phyloP scores from a whole-genome alignment of 192 early-diverging fungal genomes.

The Endogone sp. region DNA sequence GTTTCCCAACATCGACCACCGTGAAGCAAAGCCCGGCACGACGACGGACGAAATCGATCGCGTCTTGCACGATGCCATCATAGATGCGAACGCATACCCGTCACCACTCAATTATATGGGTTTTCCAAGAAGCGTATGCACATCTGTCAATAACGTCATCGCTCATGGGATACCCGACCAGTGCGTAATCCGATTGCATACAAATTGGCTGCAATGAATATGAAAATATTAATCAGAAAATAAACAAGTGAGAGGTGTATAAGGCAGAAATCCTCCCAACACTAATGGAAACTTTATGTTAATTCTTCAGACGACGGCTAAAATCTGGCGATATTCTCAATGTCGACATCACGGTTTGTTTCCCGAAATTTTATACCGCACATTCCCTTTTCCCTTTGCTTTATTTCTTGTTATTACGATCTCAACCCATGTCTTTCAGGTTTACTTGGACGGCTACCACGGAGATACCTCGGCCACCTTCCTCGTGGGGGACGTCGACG shows the following conservation, averaged over 20 bases:
- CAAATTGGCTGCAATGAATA: background rate
- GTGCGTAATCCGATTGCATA: conserved; percentile 7
- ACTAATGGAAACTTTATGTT: no score
- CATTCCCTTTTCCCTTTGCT: no score
- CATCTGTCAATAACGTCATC: conserved; percentile 81
- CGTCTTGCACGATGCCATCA: conserved; percentile 48
- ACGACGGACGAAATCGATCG: conserved; percentile 50
- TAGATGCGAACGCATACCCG: conserved; percentile 58
- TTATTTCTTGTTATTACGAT: no score
- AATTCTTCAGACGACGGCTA: conserved; percentile 41
- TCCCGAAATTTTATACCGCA: no score
- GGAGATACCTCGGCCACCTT: conserved; percentile 73
- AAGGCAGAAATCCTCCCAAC: no score
- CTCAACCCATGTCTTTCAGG: conserved; percentile 12
- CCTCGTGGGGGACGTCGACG: conserved; percentile 58
- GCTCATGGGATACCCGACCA: conserved; percentile 79
- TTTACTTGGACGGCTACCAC: conserved; percentile 63
- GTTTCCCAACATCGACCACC: background rate
- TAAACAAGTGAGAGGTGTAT: no score
- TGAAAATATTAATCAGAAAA: no score
- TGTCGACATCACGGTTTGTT: conserved; percentile 67
- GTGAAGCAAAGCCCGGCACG: conserved; percentile 30
- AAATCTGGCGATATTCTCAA: conserved; percentile 72
- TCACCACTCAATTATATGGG: conserved; percentile 77
- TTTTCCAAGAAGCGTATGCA: conserved; percentile 74